phyloP scores from a whole-genome alignment of 805 yeast species.

The Wickerhamiella shivajii region DNA sequence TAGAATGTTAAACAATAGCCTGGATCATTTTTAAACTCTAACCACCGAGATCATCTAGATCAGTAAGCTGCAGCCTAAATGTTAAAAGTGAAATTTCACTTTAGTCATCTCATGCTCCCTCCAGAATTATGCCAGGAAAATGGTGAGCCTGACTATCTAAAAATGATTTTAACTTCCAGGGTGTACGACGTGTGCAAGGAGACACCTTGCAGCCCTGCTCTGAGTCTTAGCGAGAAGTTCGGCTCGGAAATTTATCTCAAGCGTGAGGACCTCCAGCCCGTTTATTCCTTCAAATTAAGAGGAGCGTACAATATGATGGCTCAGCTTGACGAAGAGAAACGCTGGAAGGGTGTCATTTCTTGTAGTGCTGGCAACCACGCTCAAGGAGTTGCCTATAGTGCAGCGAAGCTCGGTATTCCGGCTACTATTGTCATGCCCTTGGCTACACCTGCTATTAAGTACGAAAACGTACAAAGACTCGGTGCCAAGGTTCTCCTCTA shows the following conservation, averaged over 20 bases:
- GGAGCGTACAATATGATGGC: conserved; percentile 98
- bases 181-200: conserved; percentile 93
- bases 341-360: conserved; percentile 81
- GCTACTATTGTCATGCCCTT: conserved; percentile 98
- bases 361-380: conserved; percentile 99
- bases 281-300: conserved; percentile 87
- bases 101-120: not conserved
- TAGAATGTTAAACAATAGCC: too few species aligned
- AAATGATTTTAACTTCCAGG: conserved; percentile 76
- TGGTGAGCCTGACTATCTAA: conserved; percentile 84
- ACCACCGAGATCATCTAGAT: too few species aligned
- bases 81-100: too few species aligned
- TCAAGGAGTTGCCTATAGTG: conserved; percentile 94
- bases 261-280: conserved; percentile 89
- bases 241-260: conserved; percentile 66
- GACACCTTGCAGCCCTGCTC: conserved; percentile 68
- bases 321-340: conserved; percentile 43
- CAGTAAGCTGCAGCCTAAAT: too few species aligned
- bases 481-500: conserved; percentile 88
- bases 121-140: conserved; percentile 9
- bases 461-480: conserved; percentile 74
- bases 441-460: conserved; percentile 91
- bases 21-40: too few species aligned
- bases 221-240: conserved; percentile 56
- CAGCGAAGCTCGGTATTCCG: conserved; percentile 69